Evolutionary conservation across 2,329 filamentous ascomycete genomes (phyloP).

Genomic region (Neospermospora avenae): DNA sequence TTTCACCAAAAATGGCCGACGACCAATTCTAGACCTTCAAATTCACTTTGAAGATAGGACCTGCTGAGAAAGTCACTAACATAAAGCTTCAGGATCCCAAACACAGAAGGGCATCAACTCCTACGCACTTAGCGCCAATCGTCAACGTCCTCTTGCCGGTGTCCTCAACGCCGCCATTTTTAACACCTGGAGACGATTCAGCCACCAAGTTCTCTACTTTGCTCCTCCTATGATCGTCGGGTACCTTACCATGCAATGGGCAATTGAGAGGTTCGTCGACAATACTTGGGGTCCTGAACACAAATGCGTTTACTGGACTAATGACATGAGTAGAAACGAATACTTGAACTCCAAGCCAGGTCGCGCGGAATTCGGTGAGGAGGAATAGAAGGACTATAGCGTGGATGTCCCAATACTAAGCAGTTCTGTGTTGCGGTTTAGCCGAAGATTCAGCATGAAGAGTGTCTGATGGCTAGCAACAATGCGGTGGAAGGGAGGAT

Average conservation of each 20-base stretch:
- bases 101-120: conserved; percentile 62
- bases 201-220: conserved; percentile 84
- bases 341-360: conserved; percentile 79
- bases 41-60: background rate
- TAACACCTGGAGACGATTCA: conserved; percentile 89
- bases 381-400: conserved; percentile 25
- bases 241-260: conserved; percentile 88
- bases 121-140: conserved; percentile 82
- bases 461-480: conserved; percentile 14
- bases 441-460: conserved; percentile 17
- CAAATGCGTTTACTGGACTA: background rate
- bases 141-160: conserved; percentile 82
- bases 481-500: conserved; percentile 13
- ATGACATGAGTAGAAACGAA: conserved; percentile 57
- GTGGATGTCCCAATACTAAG: conserved; percentile 19
- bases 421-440: conserved; percentile 29
- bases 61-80: conserved; percentile 26
- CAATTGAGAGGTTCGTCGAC: conserved; percentile 74
- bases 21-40: background rate
- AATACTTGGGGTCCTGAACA: background rate
- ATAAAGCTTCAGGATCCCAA: conserved; percentile 45
- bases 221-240: conserved; percentile 72
- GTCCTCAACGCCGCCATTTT: conserved; percentile 79
- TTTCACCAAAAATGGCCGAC: too few species aligned
- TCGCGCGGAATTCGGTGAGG: conserved; percentile 50